Base-by-base conservation (phyloP, 2,329 filamentous ascomycete genomes). In the Penicillium griseofulvum region DNA sequence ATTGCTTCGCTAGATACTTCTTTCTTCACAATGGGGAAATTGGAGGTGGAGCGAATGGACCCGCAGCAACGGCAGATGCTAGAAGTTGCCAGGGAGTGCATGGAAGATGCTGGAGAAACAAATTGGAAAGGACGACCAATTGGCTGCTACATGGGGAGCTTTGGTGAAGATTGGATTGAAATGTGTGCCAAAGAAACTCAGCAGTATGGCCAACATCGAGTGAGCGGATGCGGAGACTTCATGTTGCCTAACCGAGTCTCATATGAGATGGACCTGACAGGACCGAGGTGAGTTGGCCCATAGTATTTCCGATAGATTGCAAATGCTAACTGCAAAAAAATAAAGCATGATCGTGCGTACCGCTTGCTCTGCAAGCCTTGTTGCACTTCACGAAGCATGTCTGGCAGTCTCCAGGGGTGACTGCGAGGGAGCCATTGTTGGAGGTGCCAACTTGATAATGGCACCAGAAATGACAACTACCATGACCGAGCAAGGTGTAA, bases 341-440 rank as follows among this genome's bases (percentile, higher is more conserved):
- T 29, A 31, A 8, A 61, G 59, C 49, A 57, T 67, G 54, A 52
- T 56, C 1, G 55, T 74, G 2, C 63, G 66, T 14, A 76, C 75
- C 0, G 75, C 63, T 1, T 75, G 75, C 39, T 75, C 73, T 0
- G 67, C 73, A 1, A 62, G 71, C 0, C 39, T 76, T 4, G 57
- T 67, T 5, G 64, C 52, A 10, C 49, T 76, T 0, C 62, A 76
- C 36, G 59, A 59, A 37, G 56, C 59, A n/a, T 68, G 49, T 68
- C 68, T 60, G 59, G 5, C 49, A 72, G 1, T 56, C 46, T 8
- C 52, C 26, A 11, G 46, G 5, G 59, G 57, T 1, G 54, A 61
- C 37, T 58, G 55, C 24, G 49, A 49, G 4, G 44, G 47, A 5
- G 71, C 72, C 4, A 39, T 76, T 5, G 71, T 74, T 4, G 68